Percentiles rank a stretch among this genome's conserved stretches.
Conservation (phyloP, 129 eudicot species). For the Lactuca saligna region DNA sequence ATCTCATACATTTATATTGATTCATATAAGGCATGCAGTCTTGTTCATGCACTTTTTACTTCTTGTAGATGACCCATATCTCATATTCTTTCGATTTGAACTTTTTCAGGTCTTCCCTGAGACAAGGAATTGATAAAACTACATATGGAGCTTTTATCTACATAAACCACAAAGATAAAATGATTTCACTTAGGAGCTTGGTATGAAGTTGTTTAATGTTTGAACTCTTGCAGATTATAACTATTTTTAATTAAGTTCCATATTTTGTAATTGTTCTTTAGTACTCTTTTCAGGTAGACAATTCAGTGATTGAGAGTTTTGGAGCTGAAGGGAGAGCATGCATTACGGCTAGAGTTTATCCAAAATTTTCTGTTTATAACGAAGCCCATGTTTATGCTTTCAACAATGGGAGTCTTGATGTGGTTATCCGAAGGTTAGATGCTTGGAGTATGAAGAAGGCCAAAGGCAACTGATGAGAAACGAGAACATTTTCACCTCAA, state of each 20-base stretch:
- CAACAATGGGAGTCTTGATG: constrained; percentile 43
- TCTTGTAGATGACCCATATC: not conserved
- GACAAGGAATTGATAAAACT: constrained; percentile 34
- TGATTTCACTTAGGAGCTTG: constrained; percentile 59
- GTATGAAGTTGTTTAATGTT: constrained; percentile 29
- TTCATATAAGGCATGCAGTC: not conserved
- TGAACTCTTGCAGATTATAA: not conserved
- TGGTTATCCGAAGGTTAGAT: constrained; percentile 38
- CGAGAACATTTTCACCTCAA: not conserved
- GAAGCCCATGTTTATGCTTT: constrained; percentile 49
- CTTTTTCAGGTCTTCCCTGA: constrained; percentile 52
- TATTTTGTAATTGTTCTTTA: not conserved
- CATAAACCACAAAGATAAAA: constrained; percentile 36
- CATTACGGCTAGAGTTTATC: constrained; percentile 54
- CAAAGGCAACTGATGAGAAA: constrained; percentile 28
- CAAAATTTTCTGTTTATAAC: constrained; percentile 23
- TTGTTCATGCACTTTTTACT: not conserved
- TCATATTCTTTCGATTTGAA: not conserved
- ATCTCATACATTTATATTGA: not conserved
- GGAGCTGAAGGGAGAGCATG: constrained; percentile 61
- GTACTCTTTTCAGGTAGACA: constrained; percentile 50
- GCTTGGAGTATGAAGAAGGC: constrained; percentile 70
- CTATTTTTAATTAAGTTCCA: not conserved
- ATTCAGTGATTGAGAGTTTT: constrained; percentile 56
- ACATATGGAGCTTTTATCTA: constrained; percentile 55